These are phyloP conservation scores for Eucalyptus cloeziana DNA, from an alignment of 345 rosid genomes.

Conservation along the genomic window DNA sequence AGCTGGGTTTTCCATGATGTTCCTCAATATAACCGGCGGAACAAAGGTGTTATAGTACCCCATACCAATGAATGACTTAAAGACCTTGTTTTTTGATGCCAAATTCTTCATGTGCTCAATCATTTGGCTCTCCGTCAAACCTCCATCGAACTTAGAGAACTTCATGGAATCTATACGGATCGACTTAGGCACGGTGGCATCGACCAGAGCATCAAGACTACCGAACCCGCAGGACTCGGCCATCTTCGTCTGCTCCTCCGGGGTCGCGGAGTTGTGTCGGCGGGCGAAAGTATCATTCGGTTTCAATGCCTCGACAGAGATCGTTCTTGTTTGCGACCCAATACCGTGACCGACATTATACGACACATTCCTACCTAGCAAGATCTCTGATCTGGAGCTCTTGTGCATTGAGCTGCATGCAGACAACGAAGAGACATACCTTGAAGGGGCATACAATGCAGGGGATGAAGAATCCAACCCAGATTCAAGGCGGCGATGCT, in stretches of 20 bases:
- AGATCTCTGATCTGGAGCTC: background rate
- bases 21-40: constrained; percentile 90
- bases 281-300: constrained; percentile 80
- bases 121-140: constrained; percentile 89
- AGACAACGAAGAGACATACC: constrained; percentile 70
- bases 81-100: constrained; percentile 76
- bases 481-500: constrained; percentile 22
- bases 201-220: constrained; percentile 54
- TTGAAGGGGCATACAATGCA: constrained; percentile 36
- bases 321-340: constrained; percentile 30
- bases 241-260: constrained; percentile 78
- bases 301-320: constrained; percentile 68
- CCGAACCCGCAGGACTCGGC: constrained; percentile 62
- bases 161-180: constrained; percentile 78
- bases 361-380: constrained; percentile 4
- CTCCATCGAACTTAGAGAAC: constrained; percentile 78
- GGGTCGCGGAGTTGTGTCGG: constrained; percentile 92
- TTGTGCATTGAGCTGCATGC: constrained; percentile 19
- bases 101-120: constrained; percentile 57
- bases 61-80: constrained; percentile 89
- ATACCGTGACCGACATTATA: constrained; percentile 8
- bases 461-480: constrained; percentile 7
- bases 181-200: constrained; percentile 96
- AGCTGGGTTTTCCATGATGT: constrained; percentile 93
- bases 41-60: constrained; percentile 85